phyloP scores from a whole-genome alignment of 345 rosid genomes.

The Euphorbia pulcherrima region DNA sequence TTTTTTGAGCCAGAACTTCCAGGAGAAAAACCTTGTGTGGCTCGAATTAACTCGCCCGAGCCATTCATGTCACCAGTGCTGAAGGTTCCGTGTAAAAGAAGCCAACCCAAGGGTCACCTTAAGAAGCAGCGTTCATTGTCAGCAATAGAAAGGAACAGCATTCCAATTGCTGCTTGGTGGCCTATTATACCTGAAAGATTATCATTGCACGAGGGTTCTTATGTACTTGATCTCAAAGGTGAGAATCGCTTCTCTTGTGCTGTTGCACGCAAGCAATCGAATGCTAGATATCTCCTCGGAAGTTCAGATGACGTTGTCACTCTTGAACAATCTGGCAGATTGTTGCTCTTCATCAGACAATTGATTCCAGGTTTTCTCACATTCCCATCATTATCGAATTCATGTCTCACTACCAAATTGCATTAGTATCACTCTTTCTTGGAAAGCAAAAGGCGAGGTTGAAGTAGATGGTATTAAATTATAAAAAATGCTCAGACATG shows the following conservation, averaged over 20 bases:
- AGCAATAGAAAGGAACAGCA: slow-evolving; percentile 28
- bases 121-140: slow-evolving; percentile 43
- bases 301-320: slow-evolving; percentile 43
- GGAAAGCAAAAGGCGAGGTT: too few relatives aligned
- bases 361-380: slow-evolving; percentile 3
- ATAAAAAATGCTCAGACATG: too few relatives aligned
- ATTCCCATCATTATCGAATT: background rate
- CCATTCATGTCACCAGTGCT: slow-evolving; percentile 11
- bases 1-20: slow-evolving; percentile 61
- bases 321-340: slow-evolving; percentile 34
- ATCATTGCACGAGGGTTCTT: slow-evolving; percentile 41
- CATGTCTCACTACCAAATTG: background rate
- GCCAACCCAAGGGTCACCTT: slow-evolving; percentile 25
- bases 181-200: slow-evolving; percentile 26
- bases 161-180: slow-evolving; percentile 26
- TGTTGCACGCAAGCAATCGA: slow-evolving; percentile 47
- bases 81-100: slow-evolving; percentile 10
- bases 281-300: slow-evolving; percentile 44
- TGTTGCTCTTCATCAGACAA: background rate
- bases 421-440: background rate
- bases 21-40: slow-evolving; percentile 9
- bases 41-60: slow-evolving; percentile 16
- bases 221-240: slow-evolving; percentile 49
- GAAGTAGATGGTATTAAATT: too few relatives aligned
- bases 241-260: slow-evolving; percentile 57